phyloP scores from a whole-genome alignment of 164 flowering plant species.

The Sextonia rubra region DNA sequence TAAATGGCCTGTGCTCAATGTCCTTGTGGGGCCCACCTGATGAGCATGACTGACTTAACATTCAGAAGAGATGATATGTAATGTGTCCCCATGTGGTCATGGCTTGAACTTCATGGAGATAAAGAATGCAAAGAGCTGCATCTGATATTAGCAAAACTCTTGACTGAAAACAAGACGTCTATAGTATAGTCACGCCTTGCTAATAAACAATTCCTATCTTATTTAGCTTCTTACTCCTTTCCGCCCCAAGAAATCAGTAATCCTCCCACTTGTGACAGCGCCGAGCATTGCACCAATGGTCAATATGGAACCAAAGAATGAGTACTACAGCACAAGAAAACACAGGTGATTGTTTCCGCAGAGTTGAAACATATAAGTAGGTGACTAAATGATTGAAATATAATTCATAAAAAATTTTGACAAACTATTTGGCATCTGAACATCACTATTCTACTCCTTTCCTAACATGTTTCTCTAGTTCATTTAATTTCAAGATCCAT shows the following conservation, averaged over 20 bases:
- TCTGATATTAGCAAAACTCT: background rate
- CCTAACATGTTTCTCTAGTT: background rate
- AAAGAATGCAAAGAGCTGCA: background rate
- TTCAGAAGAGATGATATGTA: background rate
- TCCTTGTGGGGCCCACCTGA: background rate
- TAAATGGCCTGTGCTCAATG: too few relatives aligned
- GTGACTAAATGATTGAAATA: background rate
- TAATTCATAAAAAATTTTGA: background rate
- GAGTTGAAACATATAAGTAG: background rate
- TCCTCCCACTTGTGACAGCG: conserved; percentile 24
- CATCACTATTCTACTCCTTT: background rate
- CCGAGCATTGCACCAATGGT: conserved; percentile 34
- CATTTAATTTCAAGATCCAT: background rate
- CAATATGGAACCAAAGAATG: conserved; percentile 29
- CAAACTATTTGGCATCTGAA: background rate
- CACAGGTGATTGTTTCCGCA: background rate
- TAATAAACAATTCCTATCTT: background rate
- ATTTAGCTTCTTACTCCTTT: conserved; percentile 18
- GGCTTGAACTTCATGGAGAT: too few relatives aligned
- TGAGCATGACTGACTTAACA: background rate
- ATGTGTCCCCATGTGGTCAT: background rate
- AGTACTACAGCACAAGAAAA: conserved; percentile 21
- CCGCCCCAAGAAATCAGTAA: conserved; percentile 25
- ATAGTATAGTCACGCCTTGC: too few relatives aligned
- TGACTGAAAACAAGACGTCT: background rate